phyloP scores from a whole-genome alignment of 345 rosid genomes.

The Hirschfeldia incana region DNA sequence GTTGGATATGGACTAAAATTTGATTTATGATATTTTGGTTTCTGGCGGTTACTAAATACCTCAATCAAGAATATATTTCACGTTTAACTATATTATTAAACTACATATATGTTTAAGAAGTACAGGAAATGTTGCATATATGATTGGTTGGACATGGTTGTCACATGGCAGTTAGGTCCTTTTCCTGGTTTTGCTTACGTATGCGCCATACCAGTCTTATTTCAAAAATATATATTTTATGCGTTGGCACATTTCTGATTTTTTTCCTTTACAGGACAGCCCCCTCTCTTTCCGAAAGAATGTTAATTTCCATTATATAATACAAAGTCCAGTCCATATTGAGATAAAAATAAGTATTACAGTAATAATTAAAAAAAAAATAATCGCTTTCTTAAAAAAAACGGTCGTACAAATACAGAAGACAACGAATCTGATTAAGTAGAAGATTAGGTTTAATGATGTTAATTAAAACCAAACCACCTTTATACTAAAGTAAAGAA shows the following conservation, averaged over 20 bases:
- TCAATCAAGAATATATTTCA: background rate
- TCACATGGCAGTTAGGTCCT: constrained; percentile 37
- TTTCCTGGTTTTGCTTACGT: too few species aligned
- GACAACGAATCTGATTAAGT: constrained; percentile 7
- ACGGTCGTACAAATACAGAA: background rate
- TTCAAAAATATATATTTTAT: too few species aligned
- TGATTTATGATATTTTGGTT: constrained; percentile 6
- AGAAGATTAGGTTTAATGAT: constrained; percentile 20
- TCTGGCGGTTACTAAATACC: constrained; percentile 11
- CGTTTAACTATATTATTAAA: background rate
- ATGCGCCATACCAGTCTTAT: too few species aligned
- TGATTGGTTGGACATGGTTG: constrained; percentile 39
- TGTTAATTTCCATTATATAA: background rate
- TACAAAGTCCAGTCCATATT: background rate
- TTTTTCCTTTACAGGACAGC: background rate
- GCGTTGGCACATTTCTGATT: background rate
- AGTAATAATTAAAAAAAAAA: background rate
- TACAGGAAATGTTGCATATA: constrained; percentile 9
- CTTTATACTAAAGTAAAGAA: constrained; percentile 9
- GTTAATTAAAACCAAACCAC: constrained; percentile 7
- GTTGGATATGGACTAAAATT: background rate
- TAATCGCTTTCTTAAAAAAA: constrained; percentile 9
- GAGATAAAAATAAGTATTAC: background rate
- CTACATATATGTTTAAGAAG: background rate
- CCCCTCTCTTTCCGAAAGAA: background rate